These are phyloP conservation scores for Erysimum cheiri DNA, from an alignment of 441 rosid genomes.

Conservation along the genomic window DNA sequence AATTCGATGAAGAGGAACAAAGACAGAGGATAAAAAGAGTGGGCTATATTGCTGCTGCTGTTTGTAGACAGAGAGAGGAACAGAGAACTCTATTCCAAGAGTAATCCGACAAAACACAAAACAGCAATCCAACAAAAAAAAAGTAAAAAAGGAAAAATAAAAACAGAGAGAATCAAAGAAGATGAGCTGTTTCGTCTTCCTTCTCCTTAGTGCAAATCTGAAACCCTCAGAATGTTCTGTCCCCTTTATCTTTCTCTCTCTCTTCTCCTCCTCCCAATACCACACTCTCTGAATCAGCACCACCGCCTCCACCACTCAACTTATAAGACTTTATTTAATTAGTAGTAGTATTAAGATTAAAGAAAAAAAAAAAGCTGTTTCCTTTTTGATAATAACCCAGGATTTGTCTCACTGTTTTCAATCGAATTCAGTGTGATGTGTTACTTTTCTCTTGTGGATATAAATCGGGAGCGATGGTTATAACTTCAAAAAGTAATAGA, in stretches of 20 bases:
- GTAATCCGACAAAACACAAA: constrained; percentile 44
- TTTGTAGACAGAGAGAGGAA: constrained; percentile 26
- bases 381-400: constrained; percentile 26
- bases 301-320: constrained; percentile 61
- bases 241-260: constrained; percentile 31
- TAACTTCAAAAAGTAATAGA: background rate
- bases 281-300: constrained; percentile 83
- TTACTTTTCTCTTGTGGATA: constrained; percentile 23
- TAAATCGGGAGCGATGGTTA: constrained; percentile 6
- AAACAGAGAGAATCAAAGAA: constrained; percentile 46
- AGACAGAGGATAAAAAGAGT: constrained; percentile 21
- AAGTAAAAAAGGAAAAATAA: constrained; percentile 2
- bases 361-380: background rate
- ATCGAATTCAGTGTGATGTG: constrained; percentile 27
- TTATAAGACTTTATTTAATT: constrained; percentile 23
- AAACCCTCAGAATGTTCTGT: constrained; percentile 66
- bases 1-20: constrained; percentile 22
- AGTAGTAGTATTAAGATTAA: background rate
- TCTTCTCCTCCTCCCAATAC: constrained; percentile 22
- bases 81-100: constrained; percentile 35
- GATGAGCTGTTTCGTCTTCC: constrained; percentile 61
- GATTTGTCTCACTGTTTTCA: constrained; percentile 33
- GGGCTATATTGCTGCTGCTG: constrained; percentile 31
- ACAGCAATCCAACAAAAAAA: constrained; percentile 42
- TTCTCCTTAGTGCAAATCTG: constrained; percentile 61